Conservation (phyloP, 2,329 filamentous ascomycete genomes). For the Gliomastix tumulicola region DNA sequence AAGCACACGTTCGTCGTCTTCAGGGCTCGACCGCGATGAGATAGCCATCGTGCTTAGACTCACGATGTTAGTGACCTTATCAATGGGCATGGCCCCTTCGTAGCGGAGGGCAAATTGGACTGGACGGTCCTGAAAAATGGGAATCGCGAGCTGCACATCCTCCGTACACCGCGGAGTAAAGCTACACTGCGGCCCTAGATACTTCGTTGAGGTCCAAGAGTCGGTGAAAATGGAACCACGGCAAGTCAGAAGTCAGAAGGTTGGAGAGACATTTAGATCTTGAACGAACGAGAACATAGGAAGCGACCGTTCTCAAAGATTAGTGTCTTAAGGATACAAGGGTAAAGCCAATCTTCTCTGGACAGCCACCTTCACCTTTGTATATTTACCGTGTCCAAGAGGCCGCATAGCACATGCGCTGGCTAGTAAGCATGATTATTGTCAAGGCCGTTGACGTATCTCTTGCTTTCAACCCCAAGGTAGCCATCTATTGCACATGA, state of each 20-base stretch:
- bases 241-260: neutral
- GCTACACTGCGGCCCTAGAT: neutral
- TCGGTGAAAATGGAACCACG: neutral
- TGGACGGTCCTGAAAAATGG: neutral
- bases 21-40: neutral
- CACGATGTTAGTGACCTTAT: neutral
- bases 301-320: too few relatives aligned
- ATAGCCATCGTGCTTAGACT: neutral
- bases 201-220: neutral
- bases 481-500: too few relatives aligned
- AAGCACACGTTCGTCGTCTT: neutral
- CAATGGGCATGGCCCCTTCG: neutral
- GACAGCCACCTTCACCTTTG: too few relatives aligned
- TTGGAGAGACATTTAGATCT: neutral
- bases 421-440: too few relatives aligned
- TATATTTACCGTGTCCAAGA: too few relatives aligned
- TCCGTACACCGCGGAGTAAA: neutral
- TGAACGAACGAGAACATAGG: too few relatives aligned
- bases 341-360: too few relatives aligned
- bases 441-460: too few relatives aligned
- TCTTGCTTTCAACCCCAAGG: too few relatives aligned
- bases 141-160: neutral
- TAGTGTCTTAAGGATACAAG: too few relatives aligned
- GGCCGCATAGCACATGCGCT: too few relatives aligned
- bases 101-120: neutral